phyloP scores from a whole-genome alignment of 495 filamentous ascomycete species.

The Aspergillus nidulans region DNA sequence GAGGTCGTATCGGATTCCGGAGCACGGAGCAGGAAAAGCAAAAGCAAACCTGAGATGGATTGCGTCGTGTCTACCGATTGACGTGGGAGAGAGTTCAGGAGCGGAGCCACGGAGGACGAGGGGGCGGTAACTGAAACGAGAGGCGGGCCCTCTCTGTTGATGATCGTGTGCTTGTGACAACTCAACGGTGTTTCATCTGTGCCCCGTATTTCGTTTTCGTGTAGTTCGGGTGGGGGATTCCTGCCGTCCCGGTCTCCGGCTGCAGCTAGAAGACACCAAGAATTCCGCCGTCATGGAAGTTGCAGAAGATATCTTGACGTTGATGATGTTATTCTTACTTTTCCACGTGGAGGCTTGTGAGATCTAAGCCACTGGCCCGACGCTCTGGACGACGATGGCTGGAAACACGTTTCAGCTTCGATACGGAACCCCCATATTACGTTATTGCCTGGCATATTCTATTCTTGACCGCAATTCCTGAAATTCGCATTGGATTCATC shows the following conservation, averaged over 20 bases:
- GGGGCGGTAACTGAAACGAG: conserved; percentile 24
- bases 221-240: no score
- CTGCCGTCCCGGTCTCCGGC: conserved; percentile 3
- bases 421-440: not conserved
- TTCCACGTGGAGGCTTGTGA: not conserved
- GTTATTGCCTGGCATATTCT: not conserved
- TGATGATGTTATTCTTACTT: not conserved
- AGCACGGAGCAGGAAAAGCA: not conserved
- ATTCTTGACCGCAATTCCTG: not conserved
- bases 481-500: not conserved
- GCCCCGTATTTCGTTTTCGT: no score
- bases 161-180: conserved; percentile 5
- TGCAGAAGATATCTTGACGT: no score
- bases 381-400: not conserved
- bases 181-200: not conserved
- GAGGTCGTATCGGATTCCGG: not conserved
- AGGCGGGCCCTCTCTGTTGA: not conserved
- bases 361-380: not conserved
- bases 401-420: not conserved
- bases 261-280: conserved; percentile 24
- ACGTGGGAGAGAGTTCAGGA: not conserved
- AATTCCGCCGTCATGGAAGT: conserved; percentile 5
- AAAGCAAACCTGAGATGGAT: not conserved
- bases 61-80: not conserved
- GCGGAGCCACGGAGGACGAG: conserved; percentile 8